phyloP scores from a whole-genome alignment of 78 protist species.

The Dictyostelium capitatum region DNA sequence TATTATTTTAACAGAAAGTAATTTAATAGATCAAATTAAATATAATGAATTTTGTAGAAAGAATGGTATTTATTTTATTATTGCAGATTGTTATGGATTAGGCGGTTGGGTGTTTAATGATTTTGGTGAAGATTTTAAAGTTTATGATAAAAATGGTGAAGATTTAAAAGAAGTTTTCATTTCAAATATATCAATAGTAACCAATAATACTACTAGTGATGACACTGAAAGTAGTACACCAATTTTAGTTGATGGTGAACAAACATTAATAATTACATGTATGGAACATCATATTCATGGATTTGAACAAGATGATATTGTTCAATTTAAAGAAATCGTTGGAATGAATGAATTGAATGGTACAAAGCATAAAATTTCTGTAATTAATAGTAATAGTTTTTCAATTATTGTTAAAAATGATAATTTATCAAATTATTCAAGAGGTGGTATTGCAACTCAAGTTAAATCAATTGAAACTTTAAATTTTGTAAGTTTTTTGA shows the following conservation, averaged over 20 bases:
- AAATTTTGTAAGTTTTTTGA: slow-evolving; percentile 77
- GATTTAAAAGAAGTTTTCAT: slow-evolving; percentile 76
- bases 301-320: slow-evolving; percentile 92
- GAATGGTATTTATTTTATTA: slow-evolving; percentile 67
- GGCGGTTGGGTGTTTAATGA: slow-evolving; percentile 92
- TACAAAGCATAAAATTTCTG: slow-evolving; percentile 15
- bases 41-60: slow-evolving; percentile 84
- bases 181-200: slow-evolving; percentile 8
- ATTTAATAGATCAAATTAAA: slow-evolving; percentile 61
- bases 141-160: slow-evolving; percentile 95
- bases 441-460: slow-evolving; percentile 93
- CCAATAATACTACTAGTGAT: background rate
- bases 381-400: slow-evolving; percentile 78
- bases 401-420: slow-evolving; percentile 84
- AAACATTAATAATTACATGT: slow-evolving; percentile 87
- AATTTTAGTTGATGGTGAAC: too few species aligned
- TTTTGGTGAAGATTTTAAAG: slow-evolving; percentile 92
- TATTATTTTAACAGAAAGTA: slow-evolving; percentile 68
- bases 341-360: slow-evolving; percentile 96
- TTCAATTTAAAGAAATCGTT: slow-evolving; percentile 91
- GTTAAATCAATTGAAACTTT: slow-evolving; percentile 87
- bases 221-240: too few species aligned
- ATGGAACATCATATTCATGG: slow-evolving; percentile 91
- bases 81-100: slow-evolving; percentile 86
- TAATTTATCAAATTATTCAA: slow-evolving; percentile 29